phyloP scores from a whole-genome alignment of 305 asterid genomes.

The Vinca major region DNA sequence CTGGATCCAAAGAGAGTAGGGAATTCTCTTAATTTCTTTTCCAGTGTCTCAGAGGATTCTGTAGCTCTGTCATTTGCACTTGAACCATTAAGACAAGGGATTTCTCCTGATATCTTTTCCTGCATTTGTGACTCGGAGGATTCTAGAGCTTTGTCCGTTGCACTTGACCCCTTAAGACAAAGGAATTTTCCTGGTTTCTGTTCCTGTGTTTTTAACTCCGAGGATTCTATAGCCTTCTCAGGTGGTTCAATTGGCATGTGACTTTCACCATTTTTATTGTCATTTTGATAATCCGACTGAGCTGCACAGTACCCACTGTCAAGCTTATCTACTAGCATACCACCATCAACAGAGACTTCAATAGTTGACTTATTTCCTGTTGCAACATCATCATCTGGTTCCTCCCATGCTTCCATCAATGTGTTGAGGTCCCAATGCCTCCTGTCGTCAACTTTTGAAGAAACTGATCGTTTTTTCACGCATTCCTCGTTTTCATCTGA shows the following conservation, averaged over 20 bases:
- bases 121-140: slow-evolving; percentile 18
- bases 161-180: slow-evolving; percentile 13
- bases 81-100: slow-evolving; percentile 17
- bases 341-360: slow-evolving; percentile 13
- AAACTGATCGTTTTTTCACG: slow-evolving; percentile 20
- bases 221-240: slow-evolving; percentile 11
- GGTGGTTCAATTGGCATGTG: slow-evolving; percentile 6
- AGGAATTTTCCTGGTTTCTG: slow-evolving; percentile 18
- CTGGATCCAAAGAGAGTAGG: no score
- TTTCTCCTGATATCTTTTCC: slow-evolving; percentile 21
- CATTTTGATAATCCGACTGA: slow-evolving; percentile 1
- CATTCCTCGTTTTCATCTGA: slow-evolving; percentile 22
- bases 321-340: slow-evolving; percentile 7
- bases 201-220: slow-evolving; percentile 22
- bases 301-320: slow-evolving; percentile 17
- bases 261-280: slow-evolving; percentile 3
- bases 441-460: slow-evolving; percentile 49
- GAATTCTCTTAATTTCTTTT: no score
- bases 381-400: slow-evolving; percentile 35
- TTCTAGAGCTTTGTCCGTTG: slow-evolving; percentile 10
- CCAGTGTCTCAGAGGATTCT: no score
- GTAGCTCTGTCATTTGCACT: no score
- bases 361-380: slow-evolving; percentile 18
- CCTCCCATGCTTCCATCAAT: slow-evolving; percentile 70
- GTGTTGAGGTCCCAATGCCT: slow-evolving; percentile 74